phyloP scores from a whole-genome alignment of 2,329 filamentous ascomycete genomes.

The Alternaria arborescens region DNA sequence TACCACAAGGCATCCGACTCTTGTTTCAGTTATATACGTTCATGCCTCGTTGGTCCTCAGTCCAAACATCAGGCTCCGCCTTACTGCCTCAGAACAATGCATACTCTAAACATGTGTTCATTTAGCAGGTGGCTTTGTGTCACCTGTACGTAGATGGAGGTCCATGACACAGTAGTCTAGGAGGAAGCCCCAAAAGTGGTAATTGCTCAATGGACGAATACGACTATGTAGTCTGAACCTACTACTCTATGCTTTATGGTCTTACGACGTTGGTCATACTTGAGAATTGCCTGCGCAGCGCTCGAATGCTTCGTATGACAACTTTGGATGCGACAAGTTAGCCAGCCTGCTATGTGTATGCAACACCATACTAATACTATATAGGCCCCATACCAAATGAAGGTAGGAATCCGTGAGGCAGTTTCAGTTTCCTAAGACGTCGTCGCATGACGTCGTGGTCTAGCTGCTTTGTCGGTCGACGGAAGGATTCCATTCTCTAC shows the following conservation, averaged over 20 bases:
- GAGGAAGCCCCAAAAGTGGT: not conserved
- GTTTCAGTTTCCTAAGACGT: constrained; percentile 6
- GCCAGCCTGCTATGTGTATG: not conserved
- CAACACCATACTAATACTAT: constrained; percentile 1
- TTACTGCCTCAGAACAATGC: constrained; percentile 7
- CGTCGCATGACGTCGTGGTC: not conserved
- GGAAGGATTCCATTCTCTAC: not conserved
- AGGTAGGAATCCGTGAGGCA: not conserved
- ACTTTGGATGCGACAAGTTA: constrained; percentile 1
- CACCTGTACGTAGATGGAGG: not conserved
- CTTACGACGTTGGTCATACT: not conserved
- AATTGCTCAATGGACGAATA: not conserved
- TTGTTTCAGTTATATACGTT: constrained; percentile 6
- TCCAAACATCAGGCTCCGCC: constrained; percentile 3
- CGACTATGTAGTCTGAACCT: not conserved
- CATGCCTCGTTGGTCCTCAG: not conserved
- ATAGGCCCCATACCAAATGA: not conserved
- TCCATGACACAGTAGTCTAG: not conserved
- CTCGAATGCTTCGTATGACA: not conserved
- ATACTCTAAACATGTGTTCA: not conserved
- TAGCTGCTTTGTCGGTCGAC: not conserved
- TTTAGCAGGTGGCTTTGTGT: not conserved
- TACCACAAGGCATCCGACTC: not conserved
- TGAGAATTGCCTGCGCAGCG: not conserved
- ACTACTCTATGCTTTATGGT: not conserved